A percentile compares a stretch with the other conserved stretches of the same genome.
Conservation (phyloP, 305 asterid genomes). For the Solanum chacoense region DNA sequence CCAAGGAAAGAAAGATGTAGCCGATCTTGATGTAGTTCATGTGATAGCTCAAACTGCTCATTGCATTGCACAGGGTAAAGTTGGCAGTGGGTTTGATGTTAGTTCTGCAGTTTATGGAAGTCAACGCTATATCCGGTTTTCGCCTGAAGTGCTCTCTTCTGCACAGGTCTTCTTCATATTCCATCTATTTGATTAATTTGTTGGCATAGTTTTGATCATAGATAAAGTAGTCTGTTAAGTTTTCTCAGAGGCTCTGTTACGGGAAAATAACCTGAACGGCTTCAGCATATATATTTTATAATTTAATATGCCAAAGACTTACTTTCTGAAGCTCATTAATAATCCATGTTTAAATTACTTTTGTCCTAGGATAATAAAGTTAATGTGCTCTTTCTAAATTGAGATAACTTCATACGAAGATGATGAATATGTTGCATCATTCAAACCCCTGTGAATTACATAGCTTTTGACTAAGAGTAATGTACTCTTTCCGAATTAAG, state of each 20-base stretch:
- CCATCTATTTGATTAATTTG: background rate
- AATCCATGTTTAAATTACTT: background rate
- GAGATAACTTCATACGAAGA: background rate
- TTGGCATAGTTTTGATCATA: background rate
- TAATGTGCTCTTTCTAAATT: background rate
- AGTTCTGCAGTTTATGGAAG: conserved; percentile 97
- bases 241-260: background rate
- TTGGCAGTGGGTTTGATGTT: conserved; percentile 95
- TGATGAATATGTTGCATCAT: background rate
- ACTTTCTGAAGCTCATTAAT: background rate
- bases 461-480: background rate
- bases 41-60: conserved; percentile 91
- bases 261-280: background rate
- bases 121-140: conserved; percentile 80
- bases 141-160: conserved; percentile 72
- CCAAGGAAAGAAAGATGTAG: conserved; percentile 21
- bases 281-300: background rate
- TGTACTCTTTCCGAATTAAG: background rate
- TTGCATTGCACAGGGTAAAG: conserved; percentile 95
- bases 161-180: conserved; percentile 55
- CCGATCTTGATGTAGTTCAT: conserved; percentile 64
- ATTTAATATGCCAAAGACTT: background rate
- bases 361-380: background rate
- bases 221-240: background rate
- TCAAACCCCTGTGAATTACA: background rate